Base-by-base conservation (phyloP, 2,329 filamentous ascomycete species). In the Diaporthe helianthi region DNA sequence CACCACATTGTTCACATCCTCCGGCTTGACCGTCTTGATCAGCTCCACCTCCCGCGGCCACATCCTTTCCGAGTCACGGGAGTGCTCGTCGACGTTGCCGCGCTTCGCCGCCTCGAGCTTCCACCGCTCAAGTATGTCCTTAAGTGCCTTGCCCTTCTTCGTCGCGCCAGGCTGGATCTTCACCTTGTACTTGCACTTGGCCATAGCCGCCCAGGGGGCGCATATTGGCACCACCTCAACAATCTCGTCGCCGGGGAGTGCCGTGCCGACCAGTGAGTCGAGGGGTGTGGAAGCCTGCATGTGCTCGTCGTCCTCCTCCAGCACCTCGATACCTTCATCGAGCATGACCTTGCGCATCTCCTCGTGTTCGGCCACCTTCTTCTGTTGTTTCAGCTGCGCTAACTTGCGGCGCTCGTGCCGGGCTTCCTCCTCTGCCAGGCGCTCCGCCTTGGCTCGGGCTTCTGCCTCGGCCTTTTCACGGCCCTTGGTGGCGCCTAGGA, bases 81-180 rank as follows among this genome's bases (percentile, higher is more conserved):
- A 82, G 69, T 81, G 80, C 76, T 91, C 89, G 76, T 93, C 90
- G 0, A 91, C 77, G 29, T 86, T 85, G 7, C 84, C 84, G 76
- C 87, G 89, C 76, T 82, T 85, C 10, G 76, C 79, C 8, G 89
- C 87, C 61, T 89, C 93, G 24, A 84, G 80, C 73, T 91, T 86
- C 94, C 95, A 98, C 70, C 87, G 87, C 60, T 90, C 89, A n/a
- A 98, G 80, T 38, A 98, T 91, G 80, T 98, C 95, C 78, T 93
- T 93, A 58, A 97, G 89, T 0, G 94, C 94, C 78, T 98, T 98
- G 12, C 96, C 95, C 82, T 97, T 97, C 85, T 98, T 99, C 72
- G 91, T 86, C 0, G 89, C 81, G 0, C 96, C 96, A 0, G 96
- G 96, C 80, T 98, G 96, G 75, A 99, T 80, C 83, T 99, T 99